Evolutionary conservation across 805 yeast genomes (phyloP).

Genomic region (Saturnispora ahearnii): DNA sequence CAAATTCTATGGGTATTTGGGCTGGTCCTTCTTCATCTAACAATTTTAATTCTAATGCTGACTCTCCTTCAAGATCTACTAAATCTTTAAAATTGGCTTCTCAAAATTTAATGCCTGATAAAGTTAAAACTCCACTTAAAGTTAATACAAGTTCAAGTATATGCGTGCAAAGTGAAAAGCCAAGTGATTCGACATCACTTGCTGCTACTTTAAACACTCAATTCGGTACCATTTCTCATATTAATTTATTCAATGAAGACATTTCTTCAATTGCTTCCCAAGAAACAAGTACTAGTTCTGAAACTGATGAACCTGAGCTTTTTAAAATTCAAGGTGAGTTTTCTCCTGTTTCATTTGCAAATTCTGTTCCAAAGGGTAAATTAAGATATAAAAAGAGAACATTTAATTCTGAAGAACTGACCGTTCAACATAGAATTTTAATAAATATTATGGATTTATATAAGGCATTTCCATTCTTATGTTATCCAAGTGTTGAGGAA

Average conservation of each 20-base stretch:
- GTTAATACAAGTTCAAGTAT: slow-evolving; percentile 1
- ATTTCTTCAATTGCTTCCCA: background rate
- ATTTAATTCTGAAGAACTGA: slow-evolving; percentile 1
- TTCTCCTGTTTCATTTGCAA: background rate
- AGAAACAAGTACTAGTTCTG: slow-evolving; percentile 1
- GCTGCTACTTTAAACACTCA: slow-evolving; percentile 8
- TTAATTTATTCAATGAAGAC: slow-evolving; percentile 1
- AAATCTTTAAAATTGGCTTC: background rate
- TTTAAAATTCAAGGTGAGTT: slow-evolving; percentile 2
- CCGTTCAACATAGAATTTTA: slow-evolving; percentile 13
- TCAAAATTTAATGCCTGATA: slow-evolving; percentile 1
- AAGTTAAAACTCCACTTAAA: slow-evolving; percentile 3
- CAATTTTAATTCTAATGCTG: background rate
- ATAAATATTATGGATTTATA: slow-evolving; percentile 26
- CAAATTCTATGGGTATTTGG: slow-evolving; percentile 4
- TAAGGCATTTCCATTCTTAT: slow-evolving; percentile 28
- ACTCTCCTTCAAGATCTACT: background rate
- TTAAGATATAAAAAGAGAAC: background rate
- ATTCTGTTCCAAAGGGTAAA: background rate
- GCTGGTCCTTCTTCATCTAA: slow-evolving; percentile 7
- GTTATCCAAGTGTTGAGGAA: slow-evolving; percentile 16
- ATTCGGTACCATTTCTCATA: slow-evolving; percentile 7
- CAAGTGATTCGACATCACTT: slow-evolving; percentile 5
- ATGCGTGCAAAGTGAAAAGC: slow-evolving; percentile 9
- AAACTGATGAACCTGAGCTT: slow-evolving; percentile 6